Evolutionary conservation across 148 eudicot genomes (phyloP), one percentile per base, ranked within the genome.

Genomic region (Persicaria maculosa): DNA sequence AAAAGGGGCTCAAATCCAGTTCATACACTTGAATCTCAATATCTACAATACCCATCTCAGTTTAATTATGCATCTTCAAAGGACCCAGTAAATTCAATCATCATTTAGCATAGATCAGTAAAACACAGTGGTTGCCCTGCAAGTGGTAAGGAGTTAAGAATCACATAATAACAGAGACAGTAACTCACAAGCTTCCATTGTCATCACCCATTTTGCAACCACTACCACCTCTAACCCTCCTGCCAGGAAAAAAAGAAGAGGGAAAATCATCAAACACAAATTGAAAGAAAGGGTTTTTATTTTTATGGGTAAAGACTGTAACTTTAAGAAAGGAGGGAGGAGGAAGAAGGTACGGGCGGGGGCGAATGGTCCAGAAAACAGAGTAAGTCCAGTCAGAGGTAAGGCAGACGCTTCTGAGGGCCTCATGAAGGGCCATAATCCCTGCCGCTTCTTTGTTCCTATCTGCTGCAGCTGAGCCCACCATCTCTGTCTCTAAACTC

Each of bases 361-460:
- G 98, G 16, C 98, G 90, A 67, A 91, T 93, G 74, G 98, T 93
- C 98, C 98, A 93, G 92, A 93, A 93, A 79, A 93, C 98, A 58
- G 98, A 93, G 86, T 93, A 93, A 89, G 92, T 89, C 98, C 98
- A 93, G 78, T 93, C 98, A 15, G 98, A 82, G 84, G 82, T 88
- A n/a, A 89, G 80, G 81, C 98, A 90, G 76, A 93, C 86, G 58
- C 75, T 84, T 86, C 98, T 82, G 72, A 93, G 89, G 50, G 98
- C 89, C 82, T 93, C 98, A 80, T 93, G 98, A 89, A 93, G 93
- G 68, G 98, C 98, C 96, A 93, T 91, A 93, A 93, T 93, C 85
- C 98, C 98, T 53, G 89, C 92, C 55, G 98, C 98, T 78, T 93
- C 98, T 87, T 91, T 93, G 91, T 90, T 88, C 73, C 91, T 88